phyloP scores from a whole-genome alignment of 306 rosid species.

The Citrullus mucosospermus region DNA sequence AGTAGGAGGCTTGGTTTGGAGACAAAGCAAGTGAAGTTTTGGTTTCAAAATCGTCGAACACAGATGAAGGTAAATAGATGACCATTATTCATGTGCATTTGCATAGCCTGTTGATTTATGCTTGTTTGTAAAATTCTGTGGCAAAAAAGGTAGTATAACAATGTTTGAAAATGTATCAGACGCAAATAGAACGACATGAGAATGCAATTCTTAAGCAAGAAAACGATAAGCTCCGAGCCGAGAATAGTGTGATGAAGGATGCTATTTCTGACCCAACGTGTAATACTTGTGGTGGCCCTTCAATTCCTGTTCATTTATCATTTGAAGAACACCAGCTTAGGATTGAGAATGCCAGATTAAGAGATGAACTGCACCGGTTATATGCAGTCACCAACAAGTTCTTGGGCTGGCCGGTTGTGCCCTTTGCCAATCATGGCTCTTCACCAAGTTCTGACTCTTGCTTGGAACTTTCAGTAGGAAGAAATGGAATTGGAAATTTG shows the following conservation, averaged over 20 bases:
- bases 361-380: slow-evolving; percentile 54
- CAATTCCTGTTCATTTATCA: slow-evolving; percentile 65
- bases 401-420: slow-evolving; percentile 48
- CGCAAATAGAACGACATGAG: slow-evolving; percentile 85
- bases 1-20: slow-evolving; percentile 59
- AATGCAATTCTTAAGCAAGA: slow-evolving; percentile 69
- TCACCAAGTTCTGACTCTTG: slow-evolving; percentile 24
- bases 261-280: slow-evolving; percentile 63
- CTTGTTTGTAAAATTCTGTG: neutral
- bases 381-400: slow-evolving; percentile 44
- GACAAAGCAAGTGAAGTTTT: slow-evolving; percentile 80
- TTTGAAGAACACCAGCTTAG: slow-evolving; percentile 70
- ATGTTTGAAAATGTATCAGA: slow-evolving; percentile 34
- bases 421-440: slow-evolving; percentile 25
- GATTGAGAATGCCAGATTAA: slow-evolving; percentile 66
- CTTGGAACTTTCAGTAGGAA: slow-evolving; percentile 59
- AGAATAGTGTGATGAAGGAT: slow-evolving; percentile 56
- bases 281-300: slow-evolving; percentile 66
- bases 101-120: neutral
- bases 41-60: slow-evolving; percentile 92
- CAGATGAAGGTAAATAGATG: slow-evolving; percentile 69
- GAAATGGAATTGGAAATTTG: slow-evolving; percentile 37
- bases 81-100: neutral
- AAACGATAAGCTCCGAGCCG: slow-evolving; percentile 74
- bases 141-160: neutral